Evolutionary conservation across 345 rosid genomes (phyloP).

Genomic region (Aquilaria malaccensis): DNA sequence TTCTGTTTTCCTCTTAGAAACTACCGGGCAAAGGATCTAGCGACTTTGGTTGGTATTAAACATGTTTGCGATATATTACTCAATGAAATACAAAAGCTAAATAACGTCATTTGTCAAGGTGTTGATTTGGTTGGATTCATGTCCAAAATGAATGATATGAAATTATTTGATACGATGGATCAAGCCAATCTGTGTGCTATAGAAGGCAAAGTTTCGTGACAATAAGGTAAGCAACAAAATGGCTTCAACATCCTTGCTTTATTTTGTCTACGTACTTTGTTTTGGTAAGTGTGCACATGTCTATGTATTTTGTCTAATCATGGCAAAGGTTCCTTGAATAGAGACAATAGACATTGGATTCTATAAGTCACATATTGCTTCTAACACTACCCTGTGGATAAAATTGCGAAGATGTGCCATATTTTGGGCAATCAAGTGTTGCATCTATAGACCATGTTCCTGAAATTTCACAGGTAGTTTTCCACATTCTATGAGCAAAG

Average conservation of each 20-base stretch:
- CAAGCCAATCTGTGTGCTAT: slow-evolving; percentile 26
- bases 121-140: slow-evolving; percentile 49
- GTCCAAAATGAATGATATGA: slow-evolving; percentile 41
- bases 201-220: slow-evolving; percentile 39
- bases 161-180: slow-evolving; percentile 30
- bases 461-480: slow-evolving; percentile 77
- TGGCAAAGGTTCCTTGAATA: slow-evolving; percentile 19
- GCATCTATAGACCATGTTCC: slow-evolving; percentile 68
- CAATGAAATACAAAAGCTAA: slow-evolving; percentile 54
- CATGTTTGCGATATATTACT: slow-evolving; percentile 52
- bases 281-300: neutral
- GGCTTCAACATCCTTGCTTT: slow-evolving; percentile 31
- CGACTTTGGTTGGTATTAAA: slow-evolving; percentile 36
- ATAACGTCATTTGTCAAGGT: slow-evolving; percentile 43
- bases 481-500: neutral
- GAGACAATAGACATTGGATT: slow-evolving; percentile 38
- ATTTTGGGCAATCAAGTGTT: slow-evolving; percentile 56
- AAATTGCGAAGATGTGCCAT: slow-evolving; percentile 39
- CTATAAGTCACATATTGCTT: slow-evolving; percentile 35
- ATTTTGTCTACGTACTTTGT: slow-evolving; percentile 15
- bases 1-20: neutral
- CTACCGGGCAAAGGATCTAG: slow-evolving; percentile 45
- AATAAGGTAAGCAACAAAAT: slow-evolving; percentile 51
- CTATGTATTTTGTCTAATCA: too few species aligned
- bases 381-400: slow-evolving; percentile 39